Conservation (phyloP, 2,329 filamentous ascomycete species). For the Colletotrichum aenigma region DNA sequence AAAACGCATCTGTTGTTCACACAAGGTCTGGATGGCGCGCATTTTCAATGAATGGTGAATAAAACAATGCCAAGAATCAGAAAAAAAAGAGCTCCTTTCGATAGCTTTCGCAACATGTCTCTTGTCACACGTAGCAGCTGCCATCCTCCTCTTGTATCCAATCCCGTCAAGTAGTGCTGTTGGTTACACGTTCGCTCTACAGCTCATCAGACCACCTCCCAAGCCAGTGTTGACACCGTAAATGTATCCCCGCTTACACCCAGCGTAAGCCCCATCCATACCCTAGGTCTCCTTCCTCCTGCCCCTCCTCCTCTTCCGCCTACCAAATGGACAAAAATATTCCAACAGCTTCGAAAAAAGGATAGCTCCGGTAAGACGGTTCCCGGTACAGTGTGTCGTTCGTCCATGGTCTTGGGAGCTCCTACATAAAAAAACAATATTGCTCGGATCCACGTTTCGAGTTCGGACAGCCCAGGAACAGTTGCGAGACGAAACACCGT, state of each 20-base stretch:
- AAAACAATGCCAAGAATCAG: constrained; percentile 2
- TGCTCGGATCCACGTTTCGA: constrained; percentile 16
- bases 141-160: constrained; percentile 3
- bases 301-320: background rate
- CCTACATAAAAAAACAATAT: background rate
- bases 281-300: background rate
- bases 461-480: constrained; percentile 11
- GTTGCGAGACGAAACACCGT: constrained; percentile 17
- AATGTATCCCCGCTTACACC: constrained; percentile 8
- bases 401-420: background rate
- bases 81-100: background rate
- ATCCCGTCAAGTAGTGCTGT: background rate
- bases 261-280: constrained; percentile 6
- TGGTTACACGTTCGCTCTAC: background rate
- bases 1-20: background rate
- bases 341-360: background rate
- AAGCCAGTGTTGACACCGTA: background rate
- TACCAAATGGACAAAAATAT: background rate
- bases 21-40: background rate
- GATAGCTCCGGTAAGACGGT: background rate
- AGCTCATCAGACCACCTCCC: background rate
- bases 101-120: background rate
- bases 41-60: background rate
- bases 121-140: background rate
- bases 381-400: background rate